These are phyloP conservation scores for Venturia asperata DNA, from an alignment of 2,329 filamentous ascomycete species.

Conservation along the genomic window DNA sequence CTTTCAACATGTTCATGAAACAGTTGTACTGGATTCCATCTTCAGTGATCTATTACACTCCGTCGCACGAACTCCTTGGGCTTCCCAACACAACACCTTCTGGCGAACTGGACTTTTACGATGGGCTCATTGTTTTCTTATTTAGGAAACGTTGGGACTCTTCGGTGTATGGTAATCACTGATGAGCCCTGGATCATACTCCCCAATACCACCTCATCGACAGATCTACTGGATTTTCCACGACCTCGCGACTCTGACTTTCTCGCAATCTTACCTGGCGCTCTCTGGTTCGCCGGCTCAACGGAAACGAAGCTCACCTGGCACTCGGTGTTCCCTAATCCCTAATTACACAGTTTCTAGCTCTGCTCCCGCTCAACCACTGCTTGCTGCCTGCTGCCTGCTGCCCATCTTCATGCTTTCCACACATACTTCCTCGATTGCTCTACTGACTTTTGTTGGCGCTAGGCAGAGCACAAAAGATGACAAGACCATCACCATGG, in stretches of 20 bases:
- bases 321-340: background rate
- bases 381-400: background rate
- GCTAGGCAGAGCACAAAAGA: background rate
- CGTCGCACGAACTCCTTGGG: background rate
- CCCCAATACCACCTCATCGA: no score
- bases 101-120: background rate
- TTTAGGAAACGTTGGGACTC: background rate
- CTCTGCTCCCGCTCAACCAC: background rate
- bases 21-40: background rate
- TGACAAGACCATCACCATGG: background rate
- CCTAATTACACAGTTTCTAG: slow-evolving; percentile 3
- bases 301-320: background rate
- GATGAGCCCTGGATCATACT: background rate
- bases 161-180: background rate
- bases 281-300: background rate
- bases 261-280: background rate
- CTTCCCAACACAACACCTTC: background rate
- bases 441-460: slow-evolving; percentile 1
- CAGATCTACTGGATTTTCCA: background rate
- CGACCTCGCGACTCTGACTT: background rate
- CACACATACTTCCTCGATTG: background rate
- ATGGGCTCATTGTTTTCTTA: background rate
- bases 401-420: background rate
- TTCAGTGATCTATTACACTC: background rate
- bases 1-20: background rate